Base-by-base conservation (phyloP, 1,139 yeast genomes). In the Geotrichum reessii region DNA sequence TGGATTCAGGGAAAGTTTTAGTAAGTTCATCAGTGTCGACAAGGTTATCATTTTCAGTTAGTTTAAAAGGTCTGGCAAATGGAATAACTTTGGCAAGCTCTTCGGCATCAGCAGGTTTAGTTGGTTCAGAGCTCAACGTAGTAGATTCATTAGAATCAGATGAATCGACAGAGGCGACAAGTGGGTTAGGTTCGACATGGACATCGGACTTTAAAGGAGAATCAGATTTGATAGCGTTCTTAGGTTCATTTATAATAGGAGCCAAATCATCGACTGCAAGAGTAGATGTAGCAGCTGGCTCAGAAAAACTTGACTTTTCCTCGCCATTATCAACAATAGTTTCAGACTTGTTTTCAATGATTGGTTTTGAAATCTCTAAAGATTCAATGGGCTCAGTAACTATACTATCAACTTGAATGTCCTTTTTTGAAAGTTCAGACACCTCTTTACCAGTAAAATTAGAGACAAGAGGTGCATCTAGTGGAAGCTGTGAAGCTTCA, bases 291-390 rank as follows among this genome's bases (percentile, higher is more conserved):
- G 51, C 46, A 11, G 31, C 42, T 25, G 51, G 42, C 47, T 28
- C 49, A 14, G 52, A 7, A 22, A 22, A 31, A n/a, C n/a, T n/a
- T n/a, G n/a, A n/a, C n/a, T n/a, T n/a, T n/a, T n/a, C n/a, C 12
- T 12, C 27, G 14, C n/a, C 31, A 31, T 50, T 37, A 21, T 40
- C 56, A 19, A 42, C 28, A n/a, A 42, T 25, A 2, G 52, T 42
- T n/a, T 48, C 14, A 42, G 48, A 17, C 28, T n/a, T n/a, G n/a
- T n/a, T n/a, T n/a, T n/a, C n/a, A n/a, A 17, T 33, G 14, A 56
- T 48, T 24, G 40, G 40, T 21, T 50, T 42, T 37, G 47, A 12
- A 55, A 31, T 42, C 52, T 42, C 28, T 44, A 49, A 21, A 17
- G 47, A 44, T 7, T 3, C 37, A 31, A 31, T 7, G 2, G 37